Percentiles rank a stretch among this genome's conserved stretches.
These are phyloP conservation scores for Arabidopsis lyrata DNA, from an alignment of 441 rosid species.

Conservation along the genomic window DNA sequence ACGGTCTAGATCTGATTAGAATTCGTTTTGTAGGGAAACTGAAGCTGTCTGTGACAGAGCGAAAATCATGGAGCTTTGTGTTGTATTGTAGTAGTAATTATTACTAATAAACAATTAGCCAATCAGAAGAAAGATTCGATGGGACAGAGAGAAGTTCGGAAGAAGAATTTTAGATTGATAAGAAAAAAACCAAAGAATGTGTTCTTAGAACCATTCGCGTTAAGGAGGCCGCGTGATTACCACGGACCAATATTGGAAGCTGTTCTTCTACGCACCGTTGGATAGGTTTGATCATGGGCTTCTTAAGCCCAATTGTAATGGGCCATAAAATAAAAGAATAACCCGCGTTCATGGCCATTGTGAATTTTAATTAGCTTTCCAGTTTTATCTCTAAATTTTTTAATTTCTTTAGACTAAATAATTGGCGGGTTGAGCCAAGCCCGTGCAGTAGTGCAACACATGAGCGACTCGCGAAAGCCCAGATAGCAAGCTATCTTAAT, in stretches of 20 bases:
- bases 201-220: not conserved
- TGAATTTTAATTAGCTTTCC: not conserved
- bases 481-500: slow-evolving; percentile 39
- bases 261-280: not conserved
- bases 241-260: slow-evolving; percentile 6
- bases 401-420: not conserved
- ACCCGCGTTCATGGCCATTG: not conserved
- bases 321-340: not conserved
- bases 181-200: slow-evolving; percentile 21
- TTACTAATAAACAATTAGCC: slow-evolving; percentile 26
- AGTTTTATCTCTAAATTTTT: no score
- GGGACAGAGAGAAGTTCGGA: slow-evolving; percentile 39
- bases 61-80: slow-evolving; percentile 37
- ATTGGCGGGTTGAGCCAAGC: slow-evolving; percentile 38
- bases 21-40: slow-evolving; percentile 20
- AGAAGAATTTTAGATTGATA: slow-evolving; percentile 9
- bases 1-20: slow-evolving; percentile 24
- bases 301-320: not conserved
- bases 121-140: slow-evolving; percentile 44
- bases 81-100: not conserved
- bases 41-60: slow-evolving; percentile 43
- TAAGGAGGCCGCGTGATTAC: slow-evolving; percentile 21
- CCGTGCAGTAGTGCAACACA: slow-evolving; percentile 43
- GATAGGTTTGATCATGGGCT: not conserved
- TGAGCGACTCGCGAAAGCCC: slow-evolving; percentile 20